phyloP scores from a whole-genome alignment of 176 grass and related monocot species.

The Cocos nucifera region DNA sequence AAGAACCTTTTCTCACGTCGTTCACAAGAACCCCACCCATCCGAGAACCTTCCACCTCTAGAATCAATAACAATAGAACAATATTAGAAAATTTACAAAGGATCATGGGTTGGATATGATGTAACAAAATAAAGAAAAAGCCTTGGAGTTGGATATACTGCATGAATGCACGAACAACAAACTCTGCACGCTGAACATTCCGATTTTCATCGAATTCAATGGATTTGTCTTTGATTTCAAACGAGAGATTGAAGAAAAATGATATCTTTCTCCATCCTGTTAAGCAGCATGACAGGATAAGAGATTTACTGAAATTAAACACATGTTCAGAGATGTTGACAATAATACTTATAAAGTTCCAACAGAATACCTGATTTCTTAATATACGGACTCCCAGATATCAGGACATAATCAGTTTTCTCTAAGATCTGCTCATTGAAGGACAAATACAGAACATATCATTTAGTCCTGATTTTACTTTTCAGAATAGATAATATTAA shows the following conservation, averaged over 20 bases:
- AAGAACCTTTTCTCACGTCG: constrained; percentile 62
- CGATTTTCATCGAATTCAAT: constrained; percentile 78
- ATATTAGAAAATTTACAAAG: constrained; percentile 1
- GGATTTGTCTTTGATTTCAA: constrained; percentile 73
- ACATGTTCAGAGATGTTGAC: constrained; percentile 4
- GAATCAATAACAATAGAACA: constrained; percentile 6
- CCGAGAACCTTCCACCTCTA: constrained; percentile 80
- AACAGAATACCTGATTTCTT: constrained; percentile 68
- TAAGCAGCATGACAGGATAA: constrained; percentile 2
- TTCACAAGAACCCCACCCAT: constrained; percentile 84
- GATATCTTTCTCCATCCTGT: constrained; percentile 92
- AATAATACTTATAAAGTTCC: neutral
- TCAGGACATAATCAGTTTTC: constrained; percentile 51
- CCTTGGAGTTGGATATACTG: constrained; percentile 31
- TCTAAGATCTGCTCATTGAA: constrained; percentile 53
- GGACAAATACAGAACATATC: neutral
- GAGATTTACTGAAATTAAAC: neutral
- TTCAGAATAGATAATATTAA: too few species aligned
- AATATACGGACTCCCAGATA: constrained; percentile 74
- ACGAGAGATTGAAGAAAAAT: constrained; percentile 83
- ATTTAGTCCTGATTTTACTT: too few species aligned
- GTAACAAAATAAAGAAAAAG: too few species aligned
- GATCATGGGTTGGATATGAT: too few species aligned
- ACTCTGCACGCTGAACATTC: constrained; percentile 77
- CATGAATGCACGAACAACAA: constrained; percentile 76